Evolutionary conservation across 345 rosid genomes (phyloP).

Genomic region (Passiflora organensis): DNA sequence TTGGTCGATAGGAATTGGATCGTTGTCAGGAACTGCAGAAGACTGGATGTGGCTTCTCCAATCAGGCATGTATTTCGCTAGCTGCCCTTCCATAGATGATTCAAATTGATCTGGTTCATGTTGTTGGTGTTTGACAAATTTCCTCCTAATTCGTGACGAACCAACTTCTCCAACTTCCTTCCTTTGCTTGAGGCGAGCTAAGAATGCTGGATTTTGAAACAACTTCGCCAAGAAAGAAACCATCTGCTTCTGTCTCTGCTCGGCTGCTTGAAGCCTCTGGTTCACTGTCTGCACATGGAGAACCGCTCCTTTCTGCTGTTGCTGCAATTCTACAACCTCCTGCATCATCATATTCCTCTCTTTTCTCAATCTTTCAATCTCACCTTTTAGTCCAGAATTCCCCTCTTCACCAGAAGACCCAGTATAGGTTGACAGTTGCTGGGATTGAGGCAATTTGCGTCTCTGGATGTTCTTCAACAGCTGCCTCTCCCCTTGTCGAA

Average conservation of each 20-base stretch:
- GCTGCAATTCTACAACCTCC: constrained; percentile 26
- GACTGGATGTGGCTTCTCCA: constrained; percentile 17
- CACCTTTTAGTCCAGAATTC: constrained; percentile 18
- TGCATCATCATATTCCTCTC: constrained; percentile 24
- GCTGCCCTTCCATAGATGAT: constrained; percentile 35
- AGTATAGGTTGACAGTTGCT: constrained; percentile 27
- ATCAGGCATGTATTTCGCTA: constrained; percentile 45
- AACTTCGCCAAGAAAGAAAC: constrained; percentile 21
- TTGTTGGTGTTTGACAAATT: constrained; percentile 52
- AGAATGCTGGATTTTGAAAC: constrained; percentile 23
- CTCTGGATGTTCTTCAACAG: constrained; percentile 25
- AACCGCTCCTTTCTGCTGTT: constrained; percentile 20
- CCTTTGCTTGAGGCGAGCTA: constrained; percentile 16
- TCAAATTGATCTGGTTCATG: constrained; percentile 32
- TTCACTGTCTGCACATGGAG: constrained; percentile 18
- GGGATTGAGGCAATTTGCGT: constrained; percentile 30
- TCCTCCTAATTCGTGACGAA: constrained; percentile 47
- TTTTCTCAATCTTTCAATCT: constrained; percentile 19
- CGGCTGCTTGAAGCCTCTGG: constrained; percentile 26
- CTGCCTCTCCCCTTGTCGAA: constrained; percentile 23
- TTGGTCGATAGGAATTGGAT: constrained; percentile 22
- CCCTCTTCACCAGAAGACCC: constrained; percentile 13
- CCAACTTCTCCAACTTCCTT: constrained; percentile 30
- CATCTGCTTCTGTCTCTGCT: constrained; percentile 28
- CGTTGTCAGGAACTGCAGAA: constrained; percentile 16